These are phyloP conservation scores for Termitomyces sp. DNA, from an alignment of 768 basidiomycete species.

Conservation along the genomic window DNA sequence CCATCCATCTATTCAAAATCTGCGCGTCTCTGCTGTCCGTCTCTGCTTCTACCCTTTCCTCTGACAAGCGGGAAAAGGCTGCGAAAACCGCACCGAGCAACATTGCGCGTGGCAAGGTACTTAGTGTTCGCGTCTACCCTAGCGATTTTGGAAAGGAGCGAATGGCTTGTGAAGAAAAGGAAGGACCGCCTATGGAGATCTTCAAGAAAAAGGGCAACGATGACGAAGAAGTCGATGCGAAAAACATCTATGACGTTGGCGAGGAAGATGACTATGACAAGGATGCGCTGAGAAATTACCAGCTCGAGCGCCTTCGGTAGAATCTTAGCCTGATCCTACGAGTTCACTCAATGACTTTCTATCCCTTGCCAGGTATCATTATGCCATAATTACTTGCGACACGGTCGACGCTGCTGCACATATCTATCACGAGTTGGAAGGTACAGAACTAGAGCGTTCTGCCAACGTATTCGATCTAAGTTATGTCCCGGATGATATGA, in stretches of 20 bases:
- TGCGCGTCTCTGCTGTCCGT: conserved; percentile 83
- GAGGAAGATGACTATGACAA: conserved; percentile 83
- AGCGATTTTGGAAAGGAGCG: conserved; percentile 90
- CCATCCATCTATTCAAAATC: conserved; percentile 87
- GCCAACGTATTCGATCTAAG: conserved; percentile 96
- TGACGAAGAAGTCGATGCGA: conserved; percentile 61
- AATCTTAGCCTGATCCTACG: conserved; percentile 22
- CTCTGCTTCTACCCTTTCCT: conserved; percentile 42
- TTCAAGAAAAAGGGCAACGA: conserved; percentile 57
- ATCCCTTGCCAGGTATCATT: conserved; percentile 72
- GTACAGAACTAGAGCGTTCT: conserved; percentile 93
- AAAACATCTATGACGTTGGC: conserved; percentile 63
- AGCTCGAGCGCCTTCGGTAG: conserved; percentile 88
- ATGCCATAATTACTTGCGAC: conserved; percentile 91
- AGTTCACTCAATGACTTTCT: conserved; percentile 4
- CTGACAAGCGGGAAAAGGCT: conserved; percentile 17
- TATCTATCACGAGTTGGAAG: conserved; percentile 84
- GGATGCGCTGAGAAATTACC: conserved; percentile 85
- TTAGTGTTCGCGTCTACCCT: conserved; percentile 85
- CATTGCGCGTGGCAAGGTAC: conserved; percentile 62
- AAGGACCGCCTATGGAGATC: conserved; percentile 86
- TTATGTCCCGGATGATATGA: conserved; percentile 89
- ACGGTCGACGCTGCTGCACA: conserved; percentile 72
- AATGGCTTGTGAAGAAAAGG: conserved; percentile 81
- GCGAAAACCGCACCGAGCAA: conserved; percentile 23